Conservation (phyloP, 139 green algal species). For the Chlamydomonas sphaeroides region DNA sequence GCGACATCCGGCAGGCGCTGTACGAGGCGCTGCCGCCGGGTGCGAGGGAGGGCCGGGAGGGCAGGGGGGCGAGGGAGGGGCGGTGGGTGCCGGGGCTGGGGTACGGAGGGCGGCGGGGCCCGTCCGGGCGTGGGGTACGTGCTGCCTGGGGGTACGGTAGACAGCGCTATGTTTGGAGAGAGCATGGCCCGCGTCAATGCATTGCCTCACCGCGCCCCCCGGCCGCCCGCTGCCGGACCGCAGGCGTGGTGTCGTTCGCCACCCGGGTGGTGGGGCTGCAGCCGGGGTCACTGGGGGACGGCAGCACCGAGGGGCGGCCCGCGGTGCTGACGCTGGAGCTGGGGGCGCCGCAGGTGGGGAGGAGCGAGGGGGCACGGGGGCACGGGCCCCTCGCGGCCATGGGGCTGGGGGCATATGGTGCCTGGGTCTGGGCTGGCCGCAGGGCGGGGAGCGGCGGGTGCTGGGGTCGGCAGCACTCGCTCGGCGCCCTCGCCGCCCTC, state of each 20-base stretch:
- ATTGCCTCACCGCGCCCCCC: background rate
- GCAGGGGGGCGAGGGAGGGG: too few relatives aligned
- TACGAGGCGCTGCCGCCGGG: constrained; percentile 7
- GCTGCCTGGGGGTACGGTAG: background rate
- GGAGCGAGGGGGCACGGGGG: too few relatives aligned
- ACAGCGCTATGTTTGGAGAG: too few relatives aligned
- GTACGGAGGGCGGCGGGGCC: background rate
- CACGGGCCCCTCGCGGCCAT: too few relatives aligned
- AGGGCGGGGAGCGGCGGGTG: too few relatives aligned
- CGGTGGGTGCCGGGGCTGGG: too few relatives aligned
- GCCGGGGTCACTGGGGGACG: background rate
- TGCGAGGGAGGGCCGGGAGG: background rate
- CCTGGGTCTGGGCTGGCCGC: too few relatives aligned
- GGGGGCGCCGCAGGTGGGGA: background rate
- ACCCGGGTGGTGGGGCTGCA: background rate
- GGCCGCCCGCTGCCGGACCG: background rate
- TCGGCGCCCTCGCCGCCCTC: too few relatives aligned
- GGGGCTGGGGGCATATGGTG: too few relatives aligned
- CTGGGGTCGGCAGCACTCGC: too few relatives aligned
- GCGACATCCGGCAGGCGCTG: constrained; percentile 27
- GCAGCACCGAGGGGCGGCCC: too few relatives aligned
- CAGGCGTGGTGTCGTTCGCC: constrained; percentile 3
- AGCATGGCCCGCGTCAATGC: background rate
- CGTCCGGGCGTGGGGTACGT: too few relatives aligned
- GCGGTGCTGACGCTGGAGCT: constrained; percentile 17